Evolutionary conservation across 192 early-diverging fungal species (phyloP).

Genomic region (Coemansia sp.): DNA sequence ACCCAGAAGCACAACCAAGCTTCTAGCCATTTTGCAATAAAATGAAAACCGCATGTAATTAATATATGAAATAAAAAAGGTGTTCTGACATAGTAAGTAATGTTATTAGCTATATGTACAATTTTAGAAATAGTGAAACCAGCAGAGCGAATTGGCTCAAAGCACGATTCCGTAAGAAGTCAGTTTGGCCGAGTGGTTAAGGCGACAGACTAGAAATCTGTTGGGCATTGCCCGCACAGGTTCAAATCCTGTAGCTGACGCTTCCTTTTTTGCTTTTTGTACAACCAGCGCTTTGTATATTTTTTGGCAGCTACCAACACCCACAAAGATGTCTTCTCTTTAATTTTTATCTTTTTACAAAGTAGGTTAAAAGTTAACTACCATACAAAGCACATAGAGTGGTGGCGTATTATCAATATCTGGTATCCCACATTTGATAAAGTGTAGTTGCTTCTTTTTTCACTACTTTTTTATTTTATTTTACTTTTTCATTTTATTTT

Average conservation of each 20-base stretch:
- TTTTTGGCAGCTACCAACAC: background rate
- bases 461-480: background rate
- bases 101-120: too few species aligned
- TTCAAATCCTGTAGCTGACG: slow-evolving; percentile 10
- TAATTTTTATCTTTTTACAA: background rate
- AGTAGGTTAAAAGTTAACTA: too few species aligned
- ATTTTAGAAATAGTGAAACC: too few species aligned
- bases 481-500: background rate
- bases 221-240: slow-evolving; percentile 5
- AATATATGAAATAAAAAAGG: too few species aligned
- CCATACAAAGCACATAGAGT: too few species aligned
- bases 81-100: too few species aligned
- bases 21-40: too few species aligned
- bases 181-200: slow-evolving; percentile 9
- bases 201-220: slow-evolving; percentile 9
- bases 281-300: too few species aligned
- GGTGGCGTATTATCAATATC: too few species aligned
- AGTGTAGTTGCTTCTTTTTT: background rate
- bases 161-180: background rate
- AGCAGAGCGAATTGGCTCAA: background rate
- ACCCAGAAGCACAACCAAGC: too few species aligned
- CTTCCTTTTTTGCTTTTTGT: background rate
- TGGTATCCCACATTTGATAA: too few species aligned
- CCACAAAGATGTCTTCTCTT: background rate
- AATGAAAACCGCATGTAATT: too few species aligned